A percentile compares a stretch with the other conserved stretches of the same genome.
These are phyloP conservation scores for Fusarium sp. DNA, from an alignment of 2,329 filamentous ascomycete species.

Conservation along the genomic window DNA sequence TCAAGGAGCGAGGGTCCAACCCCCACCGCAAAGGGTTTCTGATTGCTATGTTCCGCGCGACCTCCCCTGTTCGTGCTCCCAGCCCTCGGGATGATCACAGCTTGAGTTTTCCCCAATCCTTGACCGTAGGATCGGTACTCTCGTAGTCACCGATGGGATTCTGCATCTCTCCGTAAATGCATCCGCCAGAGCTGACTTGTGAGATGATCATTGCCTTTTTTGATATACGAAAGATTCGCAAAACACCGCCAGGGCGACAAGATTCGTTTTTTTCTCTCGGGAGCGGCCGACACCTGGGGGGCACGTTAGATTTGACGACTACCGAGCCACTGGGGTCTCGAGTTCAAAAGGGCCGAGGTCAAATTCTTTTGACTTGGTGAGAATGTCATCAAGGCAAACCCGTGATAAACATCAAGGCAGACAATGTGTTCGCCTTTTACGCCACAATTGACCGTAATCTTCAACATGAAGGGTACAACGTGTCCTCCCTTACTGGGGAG, in stretches of 20 bases:
- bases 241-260: constrained; percentile 16
- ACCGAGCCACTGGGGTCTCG: constrained; percentile 18
- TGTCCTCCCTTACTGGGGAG: not conserved
- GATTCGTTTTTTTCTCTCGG: constrained; percentile 30
- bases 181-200: constrained; percentile 32
- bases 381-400: constrained; percentile 2
- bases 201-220: constrained; percentile 41
- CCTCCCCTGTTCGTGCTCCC: constrained; percentile 12
- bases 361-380: not conserved
- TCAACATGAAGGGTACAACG: not conserved
- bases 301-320: constrained; percentile 33
- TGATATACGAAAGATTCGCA: constrained; percentile 5
- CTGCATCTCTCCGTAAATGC: constrained; percentile 32
- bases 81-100: constrained; percentile 26
- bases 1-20: constrained; percentile 9
- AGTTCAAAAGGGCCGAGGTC: constrained; percentile 21
- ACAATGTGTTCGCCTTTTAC: not conserved
- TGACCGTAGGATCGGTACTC: constrained; percentile 39
- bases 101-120: constrained; percentile 31
- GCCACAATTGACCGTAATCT: not conserved
- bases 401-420: not conserved
- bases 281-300: constrained; percentile 40
- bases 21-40: constrained; percentile 8
- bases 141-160: constrained; percentile 40
- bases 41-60: constrained; percentile 18